Evolutionary conservation across 805 yeast species (phyloP).

Genomic region (Candida quercuum): DNA sequence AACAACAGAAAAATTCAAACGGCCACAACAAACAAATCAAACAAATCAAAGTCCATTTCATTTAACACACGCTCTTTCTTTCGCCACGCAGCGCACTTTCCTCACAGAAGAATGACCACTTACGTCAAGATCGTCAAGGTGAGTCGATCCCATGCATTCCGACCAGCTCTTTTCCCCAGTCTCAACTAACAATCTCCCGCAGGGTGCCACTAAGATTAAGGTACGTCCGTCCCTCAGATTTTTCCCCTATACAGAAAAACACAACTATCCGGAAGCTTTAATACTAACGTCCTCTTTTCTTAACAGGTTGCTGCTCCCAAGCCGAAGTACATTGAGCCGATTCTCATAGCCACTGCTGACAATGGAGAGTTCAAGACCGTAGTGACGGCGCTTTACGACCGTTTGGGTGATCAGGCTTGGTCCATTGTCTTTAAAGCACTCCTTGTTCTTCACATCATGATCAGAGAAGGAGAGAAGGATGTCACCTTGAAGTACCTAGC

Average conservation of each 20-base stretch:
- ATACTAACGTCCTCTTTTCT: neutral
- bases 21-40: neutral
- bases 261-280: no score
- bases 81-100: no score
- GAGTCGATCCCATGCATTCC: constrained; percentile 8
- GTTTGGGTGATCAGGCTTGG: constrained; percentile 84
- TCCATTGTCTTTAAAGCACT: constrained; percentile 83
- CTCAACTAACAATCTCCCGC: constrained; percentile 6
- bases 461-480: constrained; percentile 83
- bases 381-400: constrained; percentile 52
- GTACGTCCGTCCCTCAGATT: constrained; percentile 13
- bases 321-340: constrained; percentile 92
- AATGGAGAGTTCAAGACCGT: constrained; percentile 54
- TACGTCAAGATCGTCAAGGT: constrained; percentile 72
- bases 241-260: constrained; percentile 2
- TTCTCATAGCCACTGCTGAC: constrained; percentile 45
- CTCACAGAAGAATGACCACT: constrained; percentile 51
- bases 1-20: no score
- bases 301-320: constrained; percentile 93
- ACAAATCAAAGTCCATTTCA: no score
- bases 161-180: neutral
- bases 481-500: constrained; percentile 61
- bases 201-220: constrained; percentile 68
- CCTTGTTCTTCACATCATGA: constrained; percentile 82
- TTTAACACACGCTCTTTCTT: no score